Evolutionary conservation across 2,329 filamentous ascomycete species (phyloP), one percentile per base, ranked within the genome.

Genomic region (Phialophora tarda): DNA sequence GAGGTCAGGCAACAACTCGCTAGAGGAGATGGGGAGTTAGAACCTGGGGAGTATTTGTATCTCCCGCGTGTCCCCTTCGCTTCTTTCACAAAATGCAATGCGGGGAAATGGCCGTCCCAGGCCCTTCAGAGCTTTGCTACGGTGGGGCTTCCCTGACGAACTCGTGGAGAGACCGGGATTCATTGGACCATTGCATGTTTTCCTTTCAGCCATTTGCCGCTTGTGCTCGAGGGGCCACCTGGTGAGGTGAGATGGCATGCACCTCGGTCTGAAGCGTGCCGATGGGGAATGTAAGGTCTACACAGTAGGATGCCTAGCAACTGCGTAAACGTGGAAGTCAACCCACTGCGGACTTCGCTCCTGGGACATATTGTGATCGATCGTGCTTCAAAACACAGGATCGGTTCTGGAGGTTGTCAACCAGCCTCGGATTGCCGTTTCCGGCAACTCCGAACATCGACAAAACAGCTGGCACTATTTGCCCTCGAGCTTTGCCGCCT

Each of bases 141-240:
- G 59, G 59, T 61, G 59, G 59, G 59, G 59, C 59, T 54, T 53
- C 14, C 21, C 47, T 38, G 12, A 23, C 12, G 32, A 61, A 61
- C 59, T 54, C 59, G 59, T 61, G 59, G 59, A 61, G 59, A 53
- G 48, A 21, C 47, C 26, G 30, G 30, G 47, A 23, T 38, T 53
- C 26, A 61, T 38, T 53, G 47, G 58, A 23, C 24, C 58, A 50
- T 8, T 14, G 21, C 0, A 50, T 1, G 17, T 17, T 41, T 61
- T 61, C 59, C 59, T 21, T 61, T 54, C 28, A 61, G 48, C 59
- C 59, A 61, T 61, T 54, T 61, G 59, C 59, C 59, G 59, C 59
- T 54, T 61, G 48, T n/a, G 47, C 30, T 61, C 47, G 59, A 61
- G 47, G 59, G 30, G 59, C 21, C 21, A 21, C 23, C 6, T 41